Conservation (phyloP, 2,329 filamentous ascomycete genomes). For the Graphiopsis chlorocephala region DNA sequence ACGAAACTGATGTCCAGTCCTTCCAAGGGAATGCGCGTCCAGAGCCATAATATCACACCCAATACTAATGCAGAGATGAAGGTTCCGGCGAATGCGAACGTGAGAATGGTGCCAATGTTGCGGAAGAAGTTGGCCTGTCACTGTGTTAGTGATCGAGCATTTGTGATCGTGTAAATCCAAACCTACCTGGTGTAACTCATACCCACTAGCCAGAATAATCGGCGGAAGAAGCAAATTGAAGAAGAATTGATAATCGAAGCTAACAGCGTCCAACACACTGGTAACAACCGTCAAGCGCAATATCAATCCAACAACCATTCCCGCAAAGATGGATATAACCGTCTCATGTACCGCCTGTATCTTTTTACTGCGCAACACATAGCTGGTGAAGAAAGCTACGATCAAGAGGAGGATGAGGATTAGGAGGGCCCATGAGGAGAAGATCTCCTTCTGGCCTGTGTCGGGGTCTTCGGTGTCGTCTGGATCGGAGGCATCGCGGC, state of each 20-base stretch:
- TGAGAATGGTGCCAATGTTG: slow-evolving; percentile 94
- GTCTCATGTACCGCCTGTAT: slow-evolving; percentile 98
- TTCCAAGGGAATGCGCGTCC: slow-evolving; percentile 82
- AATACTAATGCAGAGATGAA: slow-evolving; percentile 97
- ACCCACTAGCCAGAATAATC: slow-evolving; percentile 95
- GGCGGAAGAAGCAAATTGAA: slow-evolving; percentile 98
- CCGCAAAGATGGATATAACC: slow-evolving; percentile 95
- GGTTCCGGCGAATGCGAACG: slow-evolving; percentile 94
- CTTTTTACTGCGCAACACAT: slow-evolving; percentile 92
- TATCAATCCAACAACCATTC: slow-evolving; percentile 91
- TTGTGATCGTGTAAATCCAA: background rate
- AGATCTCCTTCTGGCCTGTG: slow-evolving; percentile 87
- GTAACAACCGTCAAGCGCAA: slow-evolving; percentile 78
- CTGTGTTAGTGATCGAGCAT: background rate
- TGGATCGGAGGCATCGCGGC: slow-evolving; percentile 45
- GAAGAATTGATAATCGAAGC: slow-evolving; percentile 98
- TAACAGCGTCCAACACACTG: slow-evolving; percentile 84
- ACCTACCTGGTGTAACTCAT: slow-evolving; percentile 82
- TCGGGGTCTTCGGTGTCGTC: slow-evolving; percentile 63
- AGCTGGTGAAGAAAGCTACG: slow-evolving; percentile 92
- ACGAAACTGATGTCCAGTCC: slow-evolving; percentile 85
- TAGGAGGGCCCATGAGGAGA: slow-evolving; percentile 94
- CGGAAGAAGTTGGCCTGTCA: slow-evolving; percentile 87
- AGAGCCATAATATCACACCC: slow-evolving; percentile 82
- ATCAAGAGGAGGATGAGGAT: slow-evolving; percentile 95